A percentile compares a stretch with the other conserved stretches of the same genome.
Conservation (phyloP, 1,284 basidiomycete species). For the Schizopora paradoxa region DNA sequence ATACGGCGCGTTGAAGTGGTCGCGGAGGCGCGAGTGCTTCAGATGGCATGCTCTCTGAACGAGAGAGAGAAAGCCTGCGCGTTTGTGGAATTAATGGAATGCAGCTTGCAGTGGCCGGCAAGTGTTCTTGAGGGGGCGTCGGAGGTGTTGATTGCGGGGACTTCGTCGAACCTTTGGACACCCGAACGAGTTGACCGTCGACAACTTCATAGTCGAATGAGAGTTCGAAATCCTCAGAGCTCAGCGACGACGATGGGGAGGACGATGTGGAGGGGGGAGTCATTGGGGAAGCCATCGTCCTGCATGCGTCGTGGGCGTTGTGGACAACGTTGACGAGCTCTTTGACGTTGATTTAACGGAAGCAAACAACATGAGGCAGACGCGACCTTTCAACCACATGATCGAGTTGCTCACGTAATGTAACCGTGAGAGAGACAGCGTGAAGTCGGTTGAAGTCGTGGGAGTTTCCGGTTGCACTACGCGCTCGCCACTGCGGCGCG, state of each 20-base stretch:
- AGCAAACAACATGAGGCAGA: conserved; percentile 2
- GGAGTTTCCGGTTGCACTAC: background rate
- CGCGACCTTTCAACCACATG: background rate
- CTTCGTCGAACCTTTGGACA: conserved; percentile 15
- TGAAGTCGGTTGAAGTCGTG: conserved; percentile 4
- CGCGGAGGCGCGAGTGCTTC: conserved; percentile 6
- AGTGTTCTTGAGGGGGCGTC: conserved; percentile 9
- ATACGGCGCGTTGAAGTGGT: conserved; percentile 11
- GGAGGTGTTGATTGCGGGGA: conserved; percentile 7
- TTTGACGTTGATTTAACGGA: background rate
- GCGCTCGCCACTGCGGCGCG: background rate
- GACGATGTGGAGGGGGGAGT: conserved; percentile 2
- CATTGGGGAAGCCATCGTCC: conserved; percentile 9
- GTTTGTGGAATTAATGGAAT: background rate
- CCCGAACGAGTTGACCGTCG: conserved; percentile 15
- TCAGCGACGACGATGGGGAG: conserved; percentile 1
- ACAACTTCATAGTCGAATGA: conserved; percentile 14
- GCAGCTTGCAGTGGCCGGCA: background rate
- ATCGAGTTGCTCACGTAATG: background rate
- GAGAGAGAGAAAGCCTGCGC: conserved; percentile 14
- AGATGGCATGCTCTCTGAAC: conserved; percentile 17
- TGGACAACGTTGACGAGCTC: background rate
- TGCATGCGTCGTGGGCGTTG: background rate
- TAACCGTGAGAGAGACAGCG: background rate
- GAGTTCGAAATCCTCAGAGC: conserved; percentile 14